Percentiles rank a stretch among this genome's conserved stretches.
phyloP scores from a whole-genome alignment of 805 yeast species.

The Kluyveromyces dobzhanskii region DNA sequence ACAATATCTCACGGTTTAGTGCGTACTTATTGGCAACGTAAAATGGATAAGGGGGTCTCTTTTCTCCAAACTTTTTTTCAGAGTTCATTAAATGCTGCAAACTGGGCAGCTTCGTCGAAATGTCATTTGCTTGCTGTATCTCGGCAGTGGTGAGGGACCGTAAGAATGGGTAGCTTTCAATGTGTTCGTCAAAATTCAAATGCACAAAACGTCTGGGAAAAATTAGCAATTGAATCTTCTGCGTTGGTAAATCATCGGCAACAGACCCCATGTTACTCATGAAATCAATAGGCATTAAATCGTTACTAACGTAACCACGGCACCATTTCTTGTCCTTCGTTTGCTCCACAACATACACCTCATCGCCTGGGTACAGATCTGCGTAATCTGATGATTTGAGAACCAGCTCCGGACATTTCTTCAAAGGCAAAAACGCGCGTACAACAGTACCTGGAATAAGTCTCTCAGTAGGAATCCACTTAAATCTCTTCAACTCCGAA shows the following conservation, averaged over 20 bases:
- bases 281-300: conserved; percentile 66
- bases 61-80: conserved; percentile 17
- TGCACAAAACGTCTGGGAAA: conserved; percentile 52
- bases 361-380: conserved; percentile 69
- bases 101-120: conserved; percentile 25
- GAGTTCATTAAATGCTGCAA: conserved; percentile 27
- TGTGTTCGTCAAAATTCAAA: conserved; percentile 35
- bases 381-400: conserved; percentile 32
- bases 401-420: conserved; percentile 29
- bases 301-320: conserved; percentile 62
- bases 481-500: conserved; percentile 4
- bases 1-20: conserved; percentile 47
- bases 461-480: conserved; percentile 43
- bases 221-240: conserved; percentile 43
- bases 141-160: conserved; percentile 20
- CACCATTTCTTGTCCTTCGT: conserved; percentile 55
- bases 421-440: conserved; percentile 40
- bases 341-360: conserved; percentile 64
- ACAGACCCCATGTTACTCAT: conserved; percentile 45
- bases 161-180: conserved; percentile 27
- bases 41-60: conserved; percentile 50
- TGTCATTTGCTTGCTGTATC: conserved; percentile 12
- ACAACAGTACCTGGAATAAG: conserved; percentile 37
- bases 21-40: conserved; percentile 36
- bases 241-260: conserved; percentile 55